Base-by-base conservation (phyloP, 176 grass and related monocot genomes). In the Ensete glaucum region DNA sequence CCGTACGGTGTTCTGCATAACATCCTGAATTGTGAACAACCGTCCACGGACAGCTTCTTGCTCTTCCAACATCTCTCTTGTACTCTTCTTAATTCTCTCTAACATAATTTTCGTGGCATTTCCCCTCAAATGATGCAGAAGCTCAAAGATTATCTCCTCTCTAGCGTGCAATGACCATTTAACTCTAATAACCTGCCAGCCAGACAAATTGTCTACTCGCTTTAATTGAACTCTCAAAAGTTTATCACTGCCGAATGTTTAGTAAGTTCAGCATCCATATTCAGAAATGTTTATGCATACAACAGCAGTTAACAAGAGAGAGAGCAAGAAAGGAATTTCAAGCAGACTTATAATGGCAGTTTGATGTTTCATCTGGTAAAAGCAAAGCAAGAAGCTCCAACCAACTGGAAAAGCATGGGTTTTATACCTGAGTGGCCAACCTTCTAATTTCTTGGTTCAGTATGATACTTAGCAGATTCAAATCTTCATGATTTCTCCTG, bases 81-180 rank as follows among this genome's bases (percentile, higher is more conserved):
- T 91, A 54, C 76, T 74, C 54, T 88, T 93, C 77, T 77, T 99
- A 51, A 88, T 81, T 10, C 53, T 50, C 73, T 88, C 78, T 84
- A 99, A 67, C 73, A 99, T 94, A 80, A 2, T 76, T 89, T 84
- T 89, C 69, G 91, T 77, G 10, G 82, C 70, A 56, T 84, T 89
- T 73, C 95, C 95, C 75, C 83, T 89, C 48, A 99, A 82, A 78
- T 99, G 82, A 54, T 86, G 79, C 69, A 94, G 76, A 75, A 99
- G 88, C 85, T 99, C 95, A 71, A 86, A 79, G 49, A 99, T 17
- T 22, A 99, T 99, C 76, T 99, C 95, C 79, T 99, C 95, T 73
- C 95, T 93, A 24, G 95, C 95, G 79, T 99, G 95, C 71, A 99
- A 87, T 58, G 95, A 94, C 95, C 95, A 99, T 80, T 99, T 99